Conservation (phyloP, 257 asterid genomes). For the Solanum bukasovii region DNA sequence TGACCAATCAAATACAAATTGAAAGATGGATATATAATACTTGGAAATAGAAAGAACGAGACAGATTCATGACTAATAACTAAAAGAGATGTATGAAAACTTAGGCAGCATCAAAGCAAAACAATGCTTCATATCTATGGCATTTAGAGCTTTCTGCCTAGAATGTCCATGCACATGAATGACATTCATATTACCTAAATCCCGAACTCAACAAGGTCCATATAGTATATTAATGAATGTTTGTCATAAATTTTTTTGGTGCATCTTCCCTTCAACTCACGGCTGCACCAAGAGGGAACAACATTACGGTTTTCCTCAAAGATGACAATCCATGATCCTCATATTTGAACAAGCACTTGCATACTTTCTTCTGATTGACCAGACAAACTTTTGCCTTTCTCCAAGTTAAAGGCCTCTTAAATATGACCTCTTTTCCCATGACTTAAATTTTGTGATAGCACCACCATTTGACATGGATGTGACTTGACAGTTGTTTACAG, state of each 20-base stretch:
- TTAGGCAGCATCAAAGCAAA: background rate
- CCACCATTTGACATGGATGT: background rate
- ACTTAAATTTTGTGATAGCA: background rate
- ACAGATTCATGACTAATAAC: background rate
- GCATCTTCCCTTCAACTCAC: background rate
- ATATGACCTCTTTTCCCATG: background rate
- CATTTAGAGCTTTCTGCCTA: background rate
- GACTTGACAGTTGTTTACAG: background rate
- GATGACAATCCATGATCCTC: background rate
- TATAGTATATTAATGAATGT: background rate
- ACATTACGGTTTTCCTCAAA: background rate
- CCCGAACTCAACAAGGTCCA: background rate
- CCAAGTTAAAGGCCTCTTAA: background rate
- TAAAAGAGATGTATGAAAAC: background rate
- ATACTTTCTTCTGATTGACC: background rate
- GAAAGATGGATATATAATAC: background rate
- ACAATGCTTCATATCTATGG: background rate
- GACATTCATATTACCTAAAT: background rate
- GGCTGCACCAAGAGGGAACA: background rate
- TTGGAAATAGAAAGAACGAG: background rate
- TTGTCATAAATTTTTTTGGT: background rate
- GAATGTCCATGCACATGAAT: background rate
- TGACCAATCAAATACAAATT: background rate
- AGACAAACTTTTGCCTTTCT: background rate
- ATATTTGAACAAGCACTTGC: background rate